These are phyloP conservation scores for Torulaspora delbrueckii DNA, from an alignment of 805 yeast genomes.

Conservation along the genomic window DNA sequence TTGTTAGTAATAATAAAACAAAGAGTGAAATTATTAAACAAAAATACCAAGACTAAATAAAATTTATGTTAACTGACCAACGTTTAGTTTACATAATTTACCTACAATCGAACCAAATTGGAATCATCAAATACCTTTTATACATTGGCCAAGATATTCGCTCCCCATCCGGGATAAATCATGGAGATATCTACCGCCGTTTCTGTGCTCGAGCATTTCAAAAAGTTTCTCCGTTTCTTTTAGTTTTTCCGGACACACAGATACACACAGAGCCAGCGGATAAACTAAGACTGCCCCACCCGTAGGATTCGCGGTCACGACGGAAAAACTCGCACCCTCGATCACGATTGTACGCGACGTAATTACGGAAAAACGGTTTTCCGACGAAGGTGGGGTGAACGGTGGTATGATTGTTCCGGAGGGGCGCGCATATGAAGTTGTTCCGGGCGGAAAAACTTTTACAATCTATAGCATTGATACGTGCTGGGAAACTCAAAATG, in stretches of 20 bases:
- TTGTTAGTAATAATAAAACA: neutral
- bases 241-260: neutral
- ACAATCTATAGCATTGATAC: neutral
- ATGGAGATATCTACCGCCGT: neutral
- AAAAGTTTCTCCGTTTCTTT: conserved; percentile 7
- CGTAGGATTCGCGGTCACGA: no score
- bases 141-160: neutral
- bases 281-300: neutral
- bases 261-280: neutral
- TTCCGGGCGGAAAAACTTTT: conserved; percentile 2
- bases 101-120: neutral
- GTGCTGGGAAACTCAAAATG: no score
- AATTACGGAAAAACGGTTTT: neutral
- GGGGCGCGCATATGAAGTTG: neutral
- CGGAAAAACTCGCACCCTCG: neutral
- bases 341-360: neutral
- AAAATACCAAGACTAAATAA: neutral
- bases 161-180: neutral
- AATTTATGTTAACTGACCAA: neutral
- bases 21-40: neutral
- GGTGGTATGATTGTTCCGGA: conserved; percentile 3
- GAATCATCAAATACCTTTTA: neutral
- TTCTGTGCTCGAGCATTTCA: conserved; percentile 2
- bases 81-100: neutral
- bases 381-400: conserved; percentile 5